phyloP scores from a whole-genome alignment of 2,329 filamentous ascomycete genomes.

The Fusarium paranaense region DNA sequence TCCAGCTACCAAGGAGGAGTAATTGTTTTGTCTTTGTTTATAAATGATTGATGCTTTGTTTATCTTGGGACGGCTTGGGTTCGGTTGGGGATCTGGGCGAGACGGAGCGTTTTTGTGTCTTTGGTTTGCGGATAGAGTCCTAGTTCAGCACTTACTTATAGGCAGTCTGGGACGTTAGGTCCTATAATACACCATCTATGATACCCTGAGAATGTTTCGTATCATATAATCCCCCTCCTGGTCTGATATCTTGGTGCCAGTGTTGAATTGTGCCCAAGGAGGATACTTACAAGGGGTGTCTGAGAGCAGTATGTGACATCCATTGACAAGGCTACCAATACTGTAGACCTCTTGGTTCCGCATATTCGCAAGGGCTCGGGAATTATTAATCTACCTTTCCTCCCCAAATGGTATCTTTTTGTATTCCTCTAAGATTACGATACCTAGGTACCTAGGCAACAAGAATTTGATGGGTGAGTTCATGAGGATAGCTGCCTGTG shows the following conservation, averaged over 20 bases:
- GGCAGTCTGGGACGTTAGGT: slow-evolving; percentile 24
- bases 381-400: neutral
- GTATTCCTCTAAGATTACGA: neutral
- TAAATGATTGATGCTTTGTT: slow-evolving; percentile 37
- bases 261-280: neutral
- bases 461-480: neutral
- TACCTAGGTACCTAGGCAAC: neutral
- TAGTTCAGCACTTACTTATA: slow-evolving; percentile 37
- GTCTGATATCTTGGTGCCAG: neutral
- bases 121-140: slow-evolving; percentile 34
- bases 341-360: neutral
- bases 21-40: slow-evolving; percentile 11
- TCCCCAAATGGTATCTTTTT: neutral
- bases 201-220: slow-evolving; percentile 42
- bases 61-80: slow-evolving; percentile 27
- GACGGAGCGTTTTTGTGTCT: slow-evolving; percentile 33
- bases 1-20: slow-evolving; percentile 36
- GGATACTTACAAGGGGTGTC: neutral
- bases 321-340: neutral
- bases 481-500: neutral
- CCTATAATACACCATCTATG: slow-evolving; percentile 45
- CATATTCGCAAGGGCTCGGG: neutral
- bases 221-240: neutral
- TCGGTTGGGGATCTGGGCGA: slow-evolving; percentile 7
- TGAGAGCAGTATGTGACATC: neutral